Percentiles rank a stretch among this genome's conserved stretches.
phyloP scores from a whole-genome alignment of 108 stramenopile genomes.

The Discostella stelligeroides region DNA sequence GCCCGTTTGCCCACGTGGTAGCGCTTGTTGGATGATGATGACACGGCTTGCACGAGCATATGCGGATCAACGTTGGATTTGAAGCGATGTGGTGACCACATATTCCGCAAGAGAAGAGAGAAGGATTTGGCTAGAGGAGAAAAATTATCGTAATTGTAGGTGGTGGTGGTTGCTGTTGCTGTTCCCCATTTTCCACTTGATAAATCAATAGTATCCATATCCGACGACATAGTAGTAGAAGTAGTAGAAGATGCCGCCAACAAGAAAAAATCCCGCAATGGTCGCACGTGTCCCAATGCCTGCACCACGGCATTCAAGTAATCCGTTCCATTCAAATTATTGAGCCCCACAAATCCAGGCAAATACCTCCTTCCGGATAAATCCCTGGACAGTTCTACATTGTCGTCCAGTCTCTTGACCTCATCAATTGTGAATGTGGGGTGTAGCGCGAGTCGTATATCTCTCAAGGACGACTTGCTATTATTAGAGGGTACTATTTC shows the following conservation, averaged over 20 bases:
- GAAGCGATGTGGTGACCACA: constrained; percentile 94
- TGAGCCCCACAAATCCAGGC: constrained; percentile 95
- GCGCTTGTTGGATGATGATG: constrained; percentile 82
- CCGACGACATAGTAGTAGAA: too few relatives aligned
- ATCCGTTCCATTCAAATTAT: constrained; percentile 94
- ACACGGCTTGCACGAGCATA: constrained; percentile 91
- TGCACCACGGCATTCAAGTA: constrained; percentile 93
- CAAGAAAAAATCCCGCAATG: constrained; percentile 94
- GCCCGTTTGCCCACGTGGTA: constrained; percentile 79
- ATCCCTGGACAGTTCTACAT: constrained; percentile 83
- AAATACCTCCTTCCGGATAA: constrained; percentile 92
- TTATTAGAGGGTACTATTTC: constrained; percentile 78
- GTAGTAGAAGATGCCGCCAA: constrained; percentile 7
- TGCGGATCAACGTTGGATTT: constrained; percentile 95
- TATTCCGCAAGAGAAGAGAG: constrained; percentile 91
- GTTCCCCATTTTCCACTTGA: neutral
- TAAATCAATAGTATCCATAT: too few relatives aligned
- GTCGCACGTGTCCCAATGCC: constrained; percentile 89
- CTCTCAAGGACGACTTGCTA: constrained; percentile 64
- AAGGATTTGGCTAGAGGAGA: constrained; percentile 73
- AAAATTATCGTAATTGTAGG: constrained; percentile 20
- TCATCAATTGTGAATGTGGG: constrained; percentile 73
- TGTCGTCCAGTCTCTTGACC: constrained; percentile 77
- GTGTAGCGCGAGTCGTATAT: constrained; percentile 85
- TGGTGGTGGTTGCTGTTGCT: neutral